These are phyloP conservation scores for Parmelia sp. DNA, from an alignment of 495 filamentous ascomycete species.

Conservation along the genomic window DNA sequence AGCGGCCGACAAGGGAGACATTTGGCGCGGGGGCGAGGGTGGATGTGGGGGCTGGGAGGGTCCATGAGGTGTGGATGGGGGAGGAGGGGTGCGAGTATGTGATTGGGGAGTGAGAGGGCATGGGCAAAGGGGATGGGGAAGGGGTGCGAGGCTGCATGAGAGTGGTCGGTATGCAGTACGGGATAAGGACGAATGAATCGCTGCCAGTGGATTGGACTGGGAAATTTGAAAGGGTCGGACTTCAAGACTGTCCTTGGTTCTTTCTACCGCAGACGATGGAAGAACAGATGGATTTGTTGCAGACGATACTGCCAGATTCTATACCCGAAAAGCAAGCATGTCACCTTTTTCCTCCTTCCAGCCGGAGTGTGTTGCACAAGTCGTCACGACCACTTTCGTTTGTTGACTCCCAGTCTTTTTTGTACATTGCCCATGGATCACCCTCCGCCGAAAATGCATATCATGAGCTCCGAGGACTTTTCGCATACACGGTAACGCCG, in stretches of 20 bases:
- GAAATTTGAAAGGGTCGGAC: not conserved
- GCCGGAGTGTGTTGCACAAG: not conserved
- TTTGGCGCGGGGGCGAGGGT: slow-evolving; percentile 61
- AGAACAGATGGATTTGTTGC: not conserved
- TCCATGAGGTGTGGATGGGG: slow-evolving; percentile 85
- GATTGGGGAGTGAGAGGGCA: slow-evolving; percentile 50
- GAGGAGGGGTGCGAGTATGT: slow-evolving; percentile 74
- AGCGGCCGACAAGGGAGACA: slow-evolving; percentile 54
- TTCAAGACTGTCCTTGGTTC: not conserved
- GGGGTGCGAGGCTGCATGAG: not conserved
- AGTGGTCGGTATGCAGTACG: not conserved
- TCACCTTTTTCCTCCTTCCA: not conserved
- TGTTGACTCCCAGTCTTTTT: not conserved
- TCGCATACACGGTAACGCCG: not conserved
- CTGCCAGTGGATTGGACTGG: not conserved
- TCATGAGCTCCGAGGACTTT: not conserved
- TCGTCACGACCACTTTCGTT: not conserved
- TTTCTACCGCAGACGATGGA: not conserved
- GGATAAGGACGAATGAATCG: not conserved
- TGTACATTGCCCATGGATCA: not conserved
- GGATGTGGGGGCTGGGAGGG: slow-evolving; percentile 65
- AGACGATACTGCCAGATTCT: not conserved
- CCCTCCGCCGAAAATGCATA: not conserved
- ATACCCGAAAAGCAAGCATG: not conserved
- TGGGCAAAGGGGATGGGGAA: not conserved